Evolutionary conservation across 106 monocot genomes (phyloP), one percentile per base, ranked within the genome.

Genomic region (Amphibolis antarctica): DNA sequence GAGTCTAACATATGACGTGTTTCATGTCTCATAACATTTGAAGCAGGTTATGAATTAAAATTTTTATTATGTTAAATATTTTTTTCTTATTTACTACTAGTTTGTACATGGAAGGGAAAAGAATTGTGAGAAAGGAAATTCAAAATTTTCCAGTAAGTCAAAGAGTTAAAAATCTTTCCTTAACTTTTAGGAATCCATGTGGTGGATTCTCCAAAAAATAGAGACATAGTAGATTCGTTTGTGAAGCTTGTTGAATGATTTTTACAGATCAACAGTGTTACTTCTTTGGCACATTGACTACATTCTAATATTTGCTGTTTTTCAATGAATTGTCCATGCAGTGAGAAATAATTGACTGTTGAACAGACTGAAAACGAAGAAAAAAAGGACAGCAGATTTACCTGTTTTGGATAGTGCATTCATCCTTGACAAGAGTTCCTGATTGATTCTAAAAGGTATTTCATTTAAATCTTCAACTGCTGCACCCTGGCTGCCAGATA

Each of bases 351-450:
- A 20, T 31, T n/a, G n/a, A n/a, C n/a, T n/a, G n/a, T n/a, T n/a
- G n/a, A n/a, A n/a, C n/a, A n/a, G n/a, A n/a, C 10, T 21, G 15
- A 29, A 28, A 59, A 28, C 1, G 5, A 28, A 48, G 13, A 15
- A 48, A 25, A 17, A 9, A 20, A 46, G 27, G 24, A 7, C 30
- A 18, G 17, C 15, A 27, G 4, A 59, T 24, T 31, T 79, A 92
- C 92, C 92, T 70, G 92, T 92, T 70, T 50, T 78, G n/a, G 83
- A 69, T 26, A 92, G 84, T 12, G 92, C 92, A 64, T 19, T 79
- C 53, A 87, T 82, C 24, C 92, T 76, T n/a, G 64, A 63, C 27
- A 81, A 48, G 30, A 77, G 81, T 28, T 82, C 84, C 56, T 86
- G 75, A 42, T 79, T 86, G 63, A 83, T 81, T 62, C 60, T 76